Percentiles rank a stretch among this genome's conserved stretches.
Evolutionary conservation across 768 basidiomycete species (phyloP).

Genomic region (Fomitopsis serialis): DNA sequence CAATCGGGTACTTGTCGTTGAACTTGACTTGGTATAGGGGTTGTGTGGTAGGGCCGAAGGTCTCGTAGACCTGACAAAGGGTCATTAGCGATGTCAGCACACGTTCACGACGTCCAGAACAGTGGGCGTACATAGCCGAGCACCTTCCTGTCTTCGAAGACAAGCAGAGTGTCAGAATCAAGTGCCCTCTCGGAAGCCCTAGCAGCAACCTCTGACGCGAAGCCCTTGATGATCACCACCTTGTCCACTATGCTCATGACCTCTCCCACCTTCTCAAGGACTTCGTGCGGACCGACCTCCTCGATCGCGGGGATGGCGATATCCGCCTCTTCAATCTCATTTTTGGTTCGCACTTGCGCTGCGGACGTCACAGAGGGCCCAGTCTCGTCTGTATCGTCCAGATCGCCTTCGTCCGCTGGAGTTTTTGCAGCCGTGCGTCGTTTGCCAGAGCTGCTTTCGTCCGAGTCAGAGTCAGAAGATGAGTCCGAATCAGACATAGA

Average conservation of each 20-base stretch:
- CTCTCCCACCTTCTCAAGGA: conserved; percentile 72
- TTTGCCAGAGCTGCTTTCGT: conserved; percentile 24
- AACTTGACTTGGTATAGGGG: conserved; percentile 90
- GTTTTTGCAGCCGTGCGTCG: not conserved
- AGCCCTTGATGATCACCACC: conserved; percentile 69
- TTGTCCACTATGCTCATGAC: conserved; percentile 70
- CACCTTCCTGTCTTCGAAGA: conserved; percentile 86
- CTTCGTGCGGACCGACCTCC: conserved; percentile 57
- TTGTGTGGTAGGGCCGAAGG: conserved; percentile 88
- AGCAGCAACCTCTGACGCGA: conserved; percentile 34
- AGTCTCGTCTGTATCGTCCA: conserved; percentile 55
- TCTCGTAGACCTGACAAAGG: conserved; percentile 75
- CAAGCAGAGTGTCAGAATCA: conserved; percentile 86
- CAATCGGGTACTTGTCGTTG: conserved; percentile 56
- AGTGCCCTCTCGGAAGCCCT: conserved; percentile 59
- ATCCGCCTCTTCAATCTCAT: conserved; percentile 47
- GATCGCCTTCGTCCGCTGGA: conserved; percentile 20
- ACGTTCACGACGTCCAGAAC: not conserved
- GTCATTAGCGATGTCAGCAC: conserved; percentile 1
- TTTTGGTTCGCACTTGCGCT: conserved; percentile 57
- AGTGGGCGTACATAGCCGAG: conserved; percentile 50
- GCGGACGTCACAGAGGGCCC: conserved; percentile 32
- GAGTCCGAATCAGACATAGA: conserved; percentile 26
- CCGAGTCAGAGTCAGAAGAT: conserved; percentile 27
- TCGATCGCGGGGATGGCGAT: conserved; percentile 59